Percentiles rank a stretch among this genome's conserved stretches.
Evolutionary conservation across 371 early-diverging fungal species (phyloP).

Genomic region (Coemansia sp.): DNA sequence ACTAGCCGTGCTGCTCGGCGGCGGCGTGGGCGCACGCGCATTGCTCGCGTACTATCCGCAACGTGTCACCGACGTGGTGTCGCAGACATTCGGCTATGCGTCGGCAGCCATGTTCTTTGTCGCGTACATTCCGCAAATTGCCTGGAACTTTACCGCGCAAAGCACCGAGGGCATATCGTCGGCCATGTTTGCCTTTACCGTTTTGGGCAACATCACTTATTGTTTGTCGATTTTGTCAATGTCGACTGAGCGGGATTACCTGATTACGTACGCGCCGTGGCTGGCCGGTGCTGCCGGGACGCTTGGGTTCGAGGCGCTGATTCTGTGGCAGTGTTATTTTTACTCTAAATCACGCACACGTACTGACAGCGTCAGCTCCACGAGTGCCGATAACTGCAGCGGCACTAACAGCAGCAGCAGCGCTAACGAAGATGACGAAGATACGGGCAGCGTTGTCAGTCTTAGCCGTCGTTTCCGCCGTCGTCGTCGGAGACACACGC

Average conservation of each 20-base stretch:
- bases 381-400: background rate
- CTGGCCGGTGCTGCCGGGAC: conserved; percentile 67
- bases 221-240: conserved; percentile 60
- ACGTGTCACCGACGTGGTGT: conserved; percentile 35
- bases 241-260: conserved; percentile 59
- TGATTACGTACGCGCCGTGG: conserved; percentile 67
- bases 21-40: conserved; percentile 54
- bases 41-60: conserved; percentile 35
- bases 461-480: conserved; percentile 11
- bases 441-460: conserved; percentile 16
- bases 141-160: conserved; percentile 67
- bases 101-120: conserved; percentile 60
- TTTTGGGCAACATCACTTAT: conserved; percentile 76
- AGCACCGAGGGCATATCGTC: conserved; percentile 74
- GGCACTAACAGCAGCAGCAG: conserved; percentile 17
- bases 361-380: background rate
- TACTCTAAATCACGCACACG: conserved; percentile 20
- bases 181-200: conserved; percentile 81
- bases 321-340: conserved; percentile 47
- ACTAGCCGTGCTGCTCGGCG: conserved; percentile 52
- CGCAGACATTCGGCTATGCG: conserved; percentile 49
- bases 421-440: conserved; percentile 6
- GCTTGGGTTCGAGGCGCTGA: conserved; percentile 63
- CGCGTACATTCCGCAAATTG: conserved; percentile 79
- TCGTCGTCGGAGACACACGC: conserved; percentile 17